Base-by-base conservation (phyloP, 2,329 filamentous ascomycete genomes). In the Penicillium capsulatum region DNA sequence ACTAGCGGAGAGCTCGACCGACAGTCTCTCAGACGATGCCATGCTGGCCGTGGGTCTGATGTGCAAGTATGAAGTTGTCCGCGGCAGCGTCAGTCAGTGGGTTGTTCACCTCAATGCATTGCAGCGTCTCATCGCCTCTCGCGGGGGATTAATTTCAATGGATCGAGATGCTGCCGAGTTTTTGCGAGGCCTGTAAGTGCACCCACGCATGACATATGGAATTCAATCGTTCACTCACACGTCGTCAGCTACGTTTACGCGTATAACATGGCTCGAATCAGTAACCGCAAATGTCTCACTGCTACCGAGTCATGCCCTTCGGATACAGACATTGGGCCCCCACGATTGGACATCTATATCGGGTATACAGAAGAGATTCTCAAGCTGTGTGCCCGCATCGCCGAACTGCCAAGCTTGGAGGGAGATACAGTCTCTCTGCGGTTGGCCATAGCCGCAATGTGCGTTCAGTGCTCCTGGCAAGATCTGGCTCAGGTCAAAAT, bases 11-110 rank as follows among this genome's bases (percentile, higher is more conserved):
- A 41, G 42, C 22, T 30, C 52, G 6, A 42, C 40, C 2, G 41
- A 48, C 15, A 7, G 32, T 2, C 40, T 60, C 7, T 44, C 61
- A 3, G 60, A 64, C 24, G 60, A 66, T 32, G 42, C 56, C 2
- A 55, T 66, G 31, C 47, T 65, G 14, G 54, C 63, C 2, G 58
- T 66, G 11, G 63, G 59, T 10, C 52, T 65, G 16, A 44, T 66
- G n/a, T 63, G 60, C 48, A 65, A 66, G 37, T 66, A 64, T 31
- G 63, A 66, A 34, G 53, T 65, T 20, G 57, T 65, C 2, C 60
- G 63, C 10, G 63, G 63, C 10, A 65, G 61, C 28, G 60, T 66
- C 6, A 60, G 59, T 31, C 63, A 65, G 35, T 66, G 63, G 63
- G 51, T 55, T 11, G 54, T 62, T n/a, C 63, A 66, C 39, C 41